Percentiles rank a stretch among this genome's conserved stretches.
Conservation (phyloP, 176 grass and related monocot genomes). For the Chloris gayana region DNA sequence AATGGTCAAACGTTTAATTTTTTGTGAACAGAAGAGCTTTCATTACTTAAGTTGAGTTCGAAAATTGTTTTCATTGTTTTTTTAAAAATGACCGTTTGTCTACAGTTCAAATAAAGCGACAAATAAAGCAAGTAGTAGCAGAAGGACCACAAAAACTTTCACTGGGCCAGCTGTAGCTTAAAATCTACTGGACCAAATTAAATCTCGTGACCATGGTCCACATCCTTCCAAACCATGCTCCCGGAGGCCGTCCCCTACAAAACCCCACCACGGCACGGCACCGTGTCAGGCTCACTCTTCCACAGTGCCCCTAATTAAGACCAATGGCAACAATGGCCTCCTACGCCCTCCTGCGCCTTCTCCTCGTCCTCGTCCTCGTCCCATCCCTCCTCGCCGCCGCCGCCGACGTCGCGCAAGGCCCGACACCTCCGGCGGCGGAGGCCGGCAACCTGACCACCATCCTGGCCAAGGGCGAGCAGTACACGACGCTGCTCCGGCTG, state of each 20-base stretch:
- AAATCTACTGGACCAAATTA: neutral
- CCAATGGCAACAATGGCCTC: slow-evolving; percentile 49
- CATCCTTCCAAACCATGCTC: neutral
- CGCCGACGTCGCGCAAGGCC: slow-evolving; percentile 15
- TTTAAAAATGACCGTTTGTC: too few relatives aligned
- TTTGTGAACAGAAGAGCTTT: too few relatives aligned
- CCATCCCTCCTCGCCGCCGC: slow-evolving; percentile 21
- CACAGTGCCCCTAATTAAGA: neutral
- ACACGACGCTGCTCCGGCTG: slow-evolving; percentile 63
- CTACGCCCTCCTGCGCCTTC: slow-evolving; percentile 7
- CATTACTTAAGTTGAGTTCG: too few relatives aligned
- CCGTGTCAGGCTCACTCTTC: neutral
- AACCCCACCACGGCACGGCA: neutral
- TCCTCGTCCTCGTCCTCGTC: slow-evolving; percentile 15
- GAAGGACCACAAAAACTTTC: neutral
- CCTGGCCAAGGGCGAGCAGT: slow-evolving; percentile 53
- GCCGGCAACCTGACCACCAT: slow-evolving; percentile 50
- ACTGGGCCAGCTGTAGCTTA: neutral
- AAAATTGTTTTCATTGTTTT: too few relatives aligned
- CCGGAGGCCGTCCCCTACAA: neutral
- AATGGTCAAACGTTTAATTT: too few relatives aligned
- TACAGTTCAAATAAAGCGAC: neutral
- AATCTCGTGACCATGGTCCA: neutral
- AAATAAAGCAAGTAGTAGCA: neutral
- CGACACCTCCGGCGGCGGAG: neutral